Evolutionary conservation across 352 stramenopile species (phyloP), one percentile per base, ranked within the genome.

Genomic region (Globisporangium nodosum): DNA sequence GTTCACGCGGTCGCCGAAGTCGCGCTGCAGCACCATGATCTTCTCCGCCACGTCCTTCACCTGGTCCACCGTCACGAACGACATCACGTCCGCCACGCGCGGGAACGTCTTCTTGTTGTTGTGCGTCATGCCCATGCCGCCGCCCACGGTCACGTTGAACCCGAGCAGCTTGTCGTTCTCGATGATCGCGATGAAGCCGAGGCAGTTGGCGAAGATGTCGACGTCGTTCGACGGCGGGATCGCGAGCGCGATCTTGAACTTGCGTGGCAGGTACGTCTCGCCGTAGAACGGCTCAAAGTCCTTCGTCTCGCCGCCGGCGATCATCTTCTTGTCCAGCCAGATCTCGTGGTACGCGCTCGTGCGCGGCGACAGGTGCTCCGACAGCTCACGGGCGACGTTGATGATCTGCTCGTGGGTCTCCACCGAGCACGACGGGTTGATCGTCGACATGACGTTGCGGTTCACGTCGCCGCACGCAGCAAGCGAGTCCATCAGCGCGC

Each of bases 221-320:
- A 99, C 79, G 45, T 96, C 96, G 71, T 99, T 99, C 53, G 97
- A 91, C n/a, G 95, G 94, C 24, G 96, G 94, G 53, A 99, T 97
- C 5, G 96, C 97, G 20, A 99, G 92, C 55, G 92, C 96, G 66
- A 99, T 98, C 82, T 99, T 99, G 78, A 99, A 99, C 78, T 99
- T 99, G n/a, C 94, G 87, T 3, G 96, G 96, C 54, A 99, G 66
- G 72, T 99, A 99, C 46, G 91, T 83, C 61, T 97, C 87, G 33
- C 96, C 96, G 73, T 99, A 99, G 30, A 99, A 83, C n/a, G 96
- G 96, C 77, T 99, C 96, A 15, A 98, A 98, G 65, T 96, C 90
- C 73, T 98, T 96, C 11, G 97, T 81, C 52, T 90, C 80, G 21
- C 80, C 80, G 15, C 82, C 91, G 6, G 92, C 95, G 16, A 97